A percentile compares a stretch with the other conserved stretches of the same genome.
Conservation (phyloP, 306 rosid genomes). For the Vachellia collinsii region DNA sequence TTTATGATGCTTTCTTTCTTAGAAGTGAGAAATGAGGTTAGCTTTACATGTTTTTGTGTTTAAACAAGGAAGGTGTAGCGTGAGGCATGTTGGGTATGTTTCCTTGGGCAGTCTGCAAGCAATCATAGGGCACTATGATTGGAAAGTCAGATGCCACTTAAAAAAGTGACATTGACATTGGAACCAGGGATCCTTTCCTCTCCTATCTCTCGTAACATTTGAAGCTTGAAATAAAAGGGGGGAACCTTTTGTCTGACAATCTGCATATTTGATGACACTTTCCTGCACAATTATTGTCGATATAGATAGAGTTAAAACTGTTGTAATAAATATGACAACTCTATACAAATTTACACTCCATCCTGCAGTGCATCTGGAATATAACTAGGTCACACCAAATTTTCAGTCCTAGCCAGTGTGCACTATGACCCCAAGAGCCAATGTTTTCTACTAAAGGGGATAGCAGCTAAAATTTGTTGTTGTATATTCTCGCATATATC, state of each 20-base stretch:
- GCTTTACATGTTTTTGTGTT: conserved; percentile 29
- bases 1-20: neutral
- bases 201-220: neutral
- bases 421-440: neutral
- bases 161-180: neutral
- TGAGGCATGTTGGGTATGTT: neutral
- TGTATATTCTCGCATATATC: neutral
- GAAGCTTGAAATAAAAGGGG: neutral
- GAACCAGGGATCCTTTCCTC: neutral
- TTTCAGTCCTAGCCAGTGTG: neutral
- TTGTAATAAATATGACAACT: neutral
- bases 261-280: neutral
- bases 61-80: neutral
- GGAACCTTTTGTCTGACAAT: neutral
- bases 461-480: neutral
- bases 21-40: conserved; percentile 6
- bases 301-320: neutral
- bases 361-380: neutral
- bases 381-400: neutral
- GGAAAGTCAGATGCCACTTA: neutral
- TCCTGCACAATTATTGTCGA: neutral
- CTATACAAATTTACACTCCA: neutral
- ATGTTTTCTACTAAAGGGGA: neutral
- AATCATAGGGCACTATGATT: neutral
- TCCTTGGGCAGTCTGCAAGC: neutral